Evolutionary conservation across 2,329 filamentous ascomycete species (phyloP).

Genomic region (Penicillium sp.): DNA sequence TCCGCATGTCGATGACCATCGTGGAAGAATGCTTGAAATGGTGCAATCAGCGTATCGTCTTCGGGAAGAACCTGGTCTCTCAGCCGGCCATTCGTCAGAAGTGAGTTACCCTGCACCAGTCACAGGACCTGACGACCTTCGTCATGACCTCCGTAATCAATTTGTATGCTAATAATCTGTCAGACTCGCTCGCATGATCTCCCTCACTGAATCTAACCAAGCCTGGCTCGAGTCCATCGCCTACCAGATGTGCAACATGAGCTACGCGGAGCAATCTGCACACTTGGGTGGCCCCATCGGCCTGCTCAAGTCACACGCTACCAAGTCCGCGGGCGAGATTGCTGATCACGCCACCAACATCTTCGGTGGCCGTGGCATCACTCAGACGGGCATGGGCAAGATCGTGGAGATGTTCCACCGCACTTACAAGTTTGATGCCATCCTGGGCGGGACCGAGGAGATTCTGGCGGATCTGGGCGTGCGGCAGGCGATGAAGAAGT

Average conservation of each 20-base stretch:
- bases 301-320: slow-evolving; percentile 75
- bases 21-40: slow-evolving; percentile 86
- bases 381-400: slow-evolving; percentile 77
- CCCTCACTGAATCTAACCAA: slow-evolving; percentile 76
- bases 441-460: slow-evolving; percentile 79
- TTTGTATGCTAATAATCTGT: background rate
- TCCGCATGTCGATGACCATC: slow-evolving; percentile 65
- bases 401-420: slow-evolving; percentile 82
- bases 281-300: slow-evolving; percentile 78
- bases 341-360: slow-evolving; percentile 83
- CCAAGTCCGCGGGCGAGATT: slow-evolving; percentile 75
- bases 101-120: slow-evolving; percentile 41
- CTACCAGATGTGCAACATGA: slow-evolving; percentile 85
- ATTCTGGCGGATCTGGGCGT: slow-evolving; percentile 78
- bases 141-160: too few species aligned
- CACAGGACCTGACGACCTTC: background rate
- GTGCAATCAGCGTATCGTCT: slow-evolving; percentile 82
- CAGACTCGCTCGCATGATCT: slow-evolving; percentile 81
- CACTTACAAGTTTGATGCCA: slow-evolving; percentile 78
- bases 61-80: slow-evolving; percentile 76
- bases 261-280: slow-evolving; percentile 71
- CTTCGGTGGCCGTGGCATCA: slow-evolving; percentile 78
- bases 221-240: slow-evolving; percentile 82
- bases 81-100: slow-evolving; percentile 81
- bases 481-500: slow-evolving; percentile 76